phyloP scores from a whole-genome alignment of 2,329 filamentous ascomycete species.

The Clarireedia sp. region DNA sequence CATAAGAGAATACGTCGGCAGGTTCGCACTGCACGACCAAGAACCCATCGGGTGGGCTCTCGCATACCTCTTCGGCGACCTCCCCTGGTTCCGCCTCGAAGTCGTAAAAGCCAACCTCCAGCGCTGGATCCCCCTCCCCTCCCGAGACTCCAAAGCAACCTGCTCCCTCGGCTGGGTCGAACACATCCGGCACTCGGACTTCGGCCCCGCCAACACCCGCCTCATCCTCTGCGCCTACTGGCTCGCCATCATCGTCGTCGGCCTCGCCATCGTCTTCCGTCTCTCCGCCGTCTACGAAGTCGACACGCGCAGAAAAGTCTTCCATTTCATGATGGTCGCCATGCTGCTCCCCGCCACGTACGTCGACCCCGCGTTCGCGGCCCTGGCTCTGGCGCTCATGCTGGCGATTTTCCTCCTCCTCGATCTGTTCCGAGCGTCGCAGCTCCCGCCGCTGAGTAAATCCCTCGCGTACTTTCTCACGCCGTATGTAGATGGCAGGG shows the following conservation, averaged over 20 bases:
- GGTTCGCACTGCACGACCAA: constrained; percentile 56
- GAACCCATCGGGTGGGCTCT: constrained; percentile 92
- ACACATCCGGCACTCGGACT: constrained; percentile 50
- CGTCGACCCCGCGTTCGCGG: constrained; percentile 76
- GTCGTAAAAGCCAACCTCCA: constrained; percentile 62
- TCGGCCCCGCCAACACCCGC: constrained; percentile 77
- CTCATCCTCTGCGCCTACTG: constrained; percentile 71
- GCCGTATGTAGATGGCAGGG: constrained; percentile 89
- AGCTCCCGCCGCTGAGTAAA: constrained; percentile 81
- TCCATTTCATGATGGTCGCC: constrained; percentile 95
- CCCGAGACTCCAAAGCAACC: constrained; percentile 32
- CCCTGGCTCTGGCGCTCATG: constrained; percentile 70
- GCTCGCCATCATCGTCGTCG: constrained; percentile 56
- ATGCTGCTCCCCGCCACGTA: constrained; percentile 88
- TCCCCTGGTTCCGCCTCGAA: constrained; percentile 62
- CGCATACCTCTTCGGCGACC: constrained; percentile 78
- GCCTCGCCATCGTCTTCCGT: constrained; percentile 66
- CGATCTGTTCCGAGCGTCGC: constrained; percentile 81
- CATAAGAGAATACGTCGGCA: constrained; percentile 61
- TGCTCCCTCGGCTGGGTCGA: constrained; percentile 54
- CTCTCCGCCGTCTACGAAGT: constrained; percentile 77
- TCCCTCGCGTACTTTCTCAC: constrained; percentile 81
- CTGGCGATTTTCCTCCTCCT: constrained; percentile 81
- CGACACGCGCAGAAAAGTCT: constrained; percentile 91
- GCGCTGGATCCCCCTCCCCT: constrained; percentile 67